These are phyloP conservation scores for Colletotrichum nymphaeae DNA, from an alignment of 2,329 filamentous ascomycete species.

Conservation along the genomic window DNA sequence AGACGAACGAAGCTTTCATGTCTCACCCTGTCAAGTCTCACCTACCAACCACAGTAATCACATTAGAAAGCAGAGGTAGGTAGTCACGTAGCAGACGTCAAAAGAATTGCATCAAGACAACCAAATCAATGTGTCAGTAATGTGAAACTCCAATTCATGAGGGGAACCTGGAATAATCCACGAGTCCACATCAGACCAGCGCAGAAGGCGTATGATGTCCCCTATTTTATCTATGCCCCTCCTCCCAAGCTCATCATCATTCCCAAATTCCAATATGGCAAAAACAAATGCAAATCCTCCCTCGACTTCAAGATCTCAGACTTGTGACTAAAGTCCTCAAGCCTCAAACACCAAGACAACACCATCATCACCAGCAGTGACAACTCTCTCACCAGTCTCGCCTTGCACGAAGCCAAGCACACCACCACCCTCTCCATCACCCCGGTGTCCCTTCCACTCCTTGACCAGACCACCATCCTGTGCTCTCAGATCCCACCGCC, in stretches of 20 bases:
- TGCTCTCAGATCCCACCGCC: conserved; percentile 85
- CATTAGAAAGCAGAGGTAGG: no score
- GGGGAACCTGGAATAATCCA: neutral
- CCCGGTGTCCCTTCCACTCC: conserved; percentile 92
- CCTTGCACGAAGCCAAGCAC: conserved; percentile 92
- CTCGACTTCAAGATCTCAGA: neutral
- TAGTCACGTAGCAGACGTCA: neutral
- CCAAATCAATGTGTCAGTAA: neutral
- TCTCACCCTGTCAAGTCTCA: neutral
- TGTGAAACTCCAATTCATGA: conserved; percentile 8
- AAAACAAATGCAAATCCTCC: neutral
- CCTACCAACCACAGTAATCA: neutral
- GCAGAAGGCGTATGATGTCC: neutral
- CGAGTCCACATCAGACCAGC: neutral
- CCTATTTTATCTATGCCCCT: conserved; percentile 26
- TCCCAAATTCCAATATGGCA: neutral
- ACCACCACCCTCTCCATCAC: conserved; percentile 87
- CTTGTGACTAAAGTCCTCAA: conserved; percentile 38
- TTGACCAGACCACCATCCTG: conserved; percentile 76
- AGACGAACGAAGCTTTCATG: neutral
- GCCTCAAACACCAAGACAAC: conserved; percentile 76
- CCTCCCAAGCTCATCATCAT: neutral
- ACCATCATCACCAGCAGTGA: conserved; percentile 92
- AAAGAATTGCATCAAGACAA: neutral
- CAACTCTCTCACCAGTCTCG: conserved; percentile 76